phyloP scores from a whole-genome alignment of 345 rosid species.

The Rhizophora mangle region DNA sequence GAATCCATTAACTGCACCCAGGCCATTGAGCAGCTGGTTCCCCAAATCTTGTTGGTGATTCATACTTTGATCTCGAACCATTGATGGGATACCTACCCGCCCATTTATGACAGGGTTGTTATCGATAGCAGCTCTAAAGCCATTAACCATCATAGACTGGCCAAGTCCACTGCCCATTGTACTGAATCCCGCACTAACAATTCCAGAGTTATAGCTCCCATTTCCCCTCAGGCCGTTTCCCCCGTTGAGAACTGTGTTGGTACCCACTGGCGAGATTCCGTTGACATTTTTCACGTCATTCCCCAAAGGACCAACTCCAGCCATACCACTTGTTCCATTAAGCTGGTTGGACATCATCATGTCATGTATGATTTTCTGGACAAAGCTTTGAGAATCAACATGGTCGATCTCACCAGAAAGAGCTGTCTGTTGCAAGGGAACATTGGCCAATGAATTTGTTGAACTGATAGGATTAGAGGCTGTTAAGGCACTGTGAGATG shows the following conservation, averaged over 20 bases:
- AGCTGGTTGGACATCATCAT: slow-evolving; percentile 68
- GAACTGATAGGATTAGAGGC: slow-evolving; percentile 55
- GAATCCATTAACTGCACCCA: slow-evolving; percentile 73
- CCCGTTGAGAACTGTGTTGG: slow-evolving; percentile 40
- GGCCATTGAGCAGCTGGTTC: slow-evolving; percentile 60
- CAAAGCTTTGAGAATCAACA: slow-evolving; percentile 70
- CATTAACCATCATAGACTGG: slow-evolving; percentile 54
- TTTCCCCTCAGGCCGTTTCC: slow-evolving; percentile 53
- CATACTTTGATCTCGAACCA: slow-evolving; percentile 63
- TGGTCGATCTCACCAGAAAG: slow-evolving; percentile 56
- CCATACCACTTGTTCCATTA: slow-evolving; percentile 49
- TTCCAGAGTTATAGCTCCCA: slow-evolving; percentile 38
- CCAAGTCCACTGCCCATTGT: slow-evolving; percentile 55
- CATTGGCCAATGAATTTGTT: slow-evolving; percentile 54
- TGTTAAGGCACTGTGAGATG: slow-evolving; percentile 48
- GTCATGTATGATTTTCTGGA: slow-evolving; percentile 80
- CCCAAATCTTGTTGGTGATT: slow-evolving; percentile 76
- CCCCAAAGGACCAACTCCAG: slow-evolving; percentile 51
- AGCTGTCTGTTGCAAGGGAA: slow-evolving; percentile 55
- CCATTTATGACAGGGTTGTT: slow-evolving; percentile 69
- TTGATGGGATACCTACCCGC: slow-evolving; percentile 47
- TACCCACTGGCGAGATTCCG: slow-evolving; percentile 45
- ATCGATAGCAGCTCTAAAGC: slow-evolving; percentile 60
- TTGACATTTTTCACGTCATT: slow-evolving; percentile 53
- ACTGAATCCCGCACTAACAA: slow-evolving; percentile 45